These are phyloP conservation scores for Globisporangium echinulatum DNA, from an alignment of 352 stramenopile genomes.

Conservation along the genomic window DNA sequence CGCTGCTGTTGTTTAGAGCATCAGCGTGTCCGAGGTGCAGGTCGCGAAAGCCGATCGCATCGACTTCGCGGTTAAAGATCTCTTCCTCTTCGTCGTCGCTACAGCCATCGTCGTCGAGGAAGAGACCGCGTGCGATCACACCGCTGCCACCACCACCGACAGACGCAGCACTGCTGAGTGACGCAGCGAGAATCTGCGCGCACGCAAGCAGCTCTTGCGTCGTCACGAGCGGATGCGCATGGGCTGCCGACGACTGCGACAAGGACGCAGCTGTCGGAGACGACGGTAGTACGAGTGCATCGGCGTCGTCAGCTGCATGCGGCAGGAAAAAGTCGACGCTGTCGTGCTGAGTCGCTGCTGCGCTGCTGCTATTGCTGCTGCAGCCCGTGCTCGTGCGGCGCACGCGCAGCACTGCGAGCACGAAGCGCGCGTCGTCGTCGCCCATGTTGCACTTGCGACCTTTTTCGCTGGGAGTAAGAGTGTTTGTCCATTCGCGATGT, in stretches of 20 bases:
- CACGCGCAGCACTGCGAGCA: conserved; percentile 18
- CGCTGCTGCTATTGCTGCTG: neutral
- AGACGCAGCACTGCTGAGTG: conserved; percentile 8
- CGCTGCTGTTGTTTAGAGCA: neutral
- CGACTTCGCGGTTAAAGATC: conserved; percentile 62
- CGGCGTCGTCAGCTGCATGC: neutral
- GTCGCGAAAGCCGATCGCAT: conserved; percentile 29
- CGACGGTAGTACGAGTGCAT: neutral
- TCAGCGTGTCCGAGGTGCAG: conserved; percentile 10
- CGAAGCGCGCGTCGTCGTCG: conserved; percentile 5
- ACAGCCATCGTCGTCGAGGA: conserved; percentile 17
- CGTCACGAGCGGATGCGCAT: conserved; percentile 3
- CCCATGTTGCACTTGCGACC: neutral
- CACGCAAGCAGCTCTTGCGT: conserved; percentile 20
- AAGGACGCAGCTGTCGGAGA: neutral
- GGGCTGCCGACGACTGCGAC: neutral
- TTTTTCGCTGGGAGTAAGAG: too few relatives aligned
- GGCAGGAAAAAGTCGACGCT: conserved; percentile 24
- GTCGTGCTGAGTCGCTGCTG: conserved; percentile 6
- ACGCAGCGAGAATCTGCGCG: conserved; percentile 17
- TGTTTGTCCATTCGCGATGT: too few relatives aligned
- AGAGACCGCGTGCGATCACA: neutral
- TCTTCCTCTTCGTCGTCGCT: conserved; percentile 58
- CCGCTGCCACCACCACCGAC: conserved; percentile 11
- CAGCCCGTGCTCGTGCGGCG: conserved; percentile 11